Conservation (phyloP, 441 rosid species). For the Biscutella laevigata region DNA sequence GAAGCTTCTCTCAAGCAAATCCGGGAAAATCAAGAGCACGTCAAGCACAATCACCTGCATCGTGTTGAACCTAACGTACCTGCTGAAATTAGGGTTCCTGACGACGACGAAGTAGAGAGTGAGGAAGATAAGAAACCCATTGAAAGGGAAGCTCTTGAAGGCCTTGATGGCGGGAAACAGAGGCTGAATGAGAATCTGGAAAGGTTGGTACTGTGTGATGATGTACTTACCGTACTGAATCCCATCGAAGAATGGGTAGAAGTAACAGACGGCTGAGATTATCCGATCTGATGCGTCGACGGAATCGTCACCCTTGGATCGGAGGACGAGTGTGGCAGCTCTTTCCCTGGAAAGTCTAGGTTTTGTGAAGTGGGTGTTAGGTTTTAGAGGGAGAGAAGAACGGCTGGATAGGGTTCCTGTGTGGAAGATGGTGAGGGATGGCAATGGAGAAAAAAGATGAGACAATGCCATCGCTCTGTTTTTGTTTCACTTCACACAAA, state of each 20-base stretch:
- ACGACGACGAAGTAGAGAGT: slow-evolving; percentile 82
- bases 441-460: slow-evolving; percentile 30
- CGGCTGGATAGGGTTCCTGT: slow-evolving; percentile 25
- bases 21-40: slow-evolving; percentile 79
- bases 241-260: slow-evolving; percentile 88
- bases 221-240: slow-evolving; percentile 78
- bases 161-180: slow-evolving; percentile 68
- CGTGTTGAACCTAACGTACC: slow-evolving; percentile 90
- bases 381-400: slow-evolving; percentile 16
- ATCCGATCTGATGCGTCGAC: slow-evolving; percentile 69
- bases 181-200: slow-evolving; percentile 64
- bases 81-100: slow-evolving; percentile 74
- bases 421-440: slow-evolving; percentile 23
- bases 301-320: slow-evolving; percentile 46
- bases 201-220: slow-evolving; percentile 52
- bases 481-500: slow-evolving; percentile 16
- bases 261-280: slow-evolving; percentile 78
- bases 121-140: slow-evolving; percentile 71
- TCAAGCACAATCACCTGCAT: slow-evolving; percentile 95
- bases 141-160: slow-evolving; percentile 80
- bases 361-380: slow-evolving; percentile 6
- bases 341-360: slow-evolving; percentile 19
- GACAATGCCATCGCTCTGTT: slow-evolving; percentile 39
- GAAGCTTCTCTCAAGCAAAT: slow-evolving; percentile 78
- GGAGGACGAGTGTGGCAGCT: slow-evolving; percentile 26